Conservation (phyloP, 208 protist species). For the Crithidia expoeki region DNA sequence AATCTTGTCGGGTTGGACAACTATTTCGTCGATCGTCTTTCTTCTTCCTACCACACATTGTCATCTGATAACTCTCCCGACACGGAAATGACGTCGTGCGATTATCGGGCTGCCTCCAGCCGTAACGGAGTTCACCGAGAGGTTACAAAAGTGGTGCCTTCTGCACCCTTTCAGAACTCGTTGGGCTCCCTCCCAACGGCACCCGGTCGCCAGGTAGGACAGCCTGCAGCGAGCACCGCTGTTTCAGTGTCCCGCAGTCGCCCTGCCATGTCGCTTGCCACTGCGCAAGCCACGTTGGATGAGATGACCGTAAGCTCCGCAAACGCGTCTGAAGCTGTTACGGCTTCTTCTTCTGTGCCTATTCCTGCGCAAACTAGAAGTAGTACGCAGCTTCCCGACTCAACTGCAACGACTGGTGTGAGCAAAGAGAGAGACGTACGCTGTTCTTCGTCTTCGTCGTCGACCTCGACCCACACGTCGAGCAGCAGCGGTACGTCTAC, state of each 20-base stretch:
- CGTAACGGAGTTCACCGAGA: background rate
- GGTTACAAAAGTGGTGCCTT: background rate
- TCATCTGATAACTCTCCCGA: background rate
- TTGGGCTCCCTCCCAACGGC: background rate
- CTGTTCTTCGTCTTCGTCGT: background rate
- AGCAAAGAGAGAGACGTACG: no score
- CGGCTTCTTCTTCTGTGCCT: no score
- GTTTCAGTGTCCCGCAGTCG: no score
- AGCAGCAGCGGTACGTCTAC: background rate
- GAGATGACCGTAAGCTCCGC: no score
- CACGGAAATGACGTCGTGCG: background rate
- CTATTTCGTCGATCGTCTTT: slow-evolving; percentile 26
- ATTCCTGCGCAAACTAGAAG: no score
- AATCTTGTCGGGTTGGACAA: slow-evolving; percentile 36
- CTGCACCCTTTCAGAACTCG: background rate
- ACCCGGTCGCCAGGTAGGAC: background rate
- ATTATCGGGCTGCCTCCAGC: no score
- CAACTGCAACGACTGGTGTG: no score
- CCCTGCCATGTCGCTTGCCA: no score
- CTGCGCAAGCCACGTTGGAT: no score
- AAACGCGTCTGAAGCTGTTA: no score
- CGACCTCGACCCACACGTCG: slow-evolving; percentile 1
- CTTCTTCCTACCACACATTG: slow-evolving; percentile 19
- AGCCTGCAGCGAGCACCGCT: background rate
- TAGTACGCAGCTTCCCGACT: no score